phyloP scores from a whole-genome alignment of 2,329 filamentous ascomycete genomes.

The Diaporthe sp. region DNA sequence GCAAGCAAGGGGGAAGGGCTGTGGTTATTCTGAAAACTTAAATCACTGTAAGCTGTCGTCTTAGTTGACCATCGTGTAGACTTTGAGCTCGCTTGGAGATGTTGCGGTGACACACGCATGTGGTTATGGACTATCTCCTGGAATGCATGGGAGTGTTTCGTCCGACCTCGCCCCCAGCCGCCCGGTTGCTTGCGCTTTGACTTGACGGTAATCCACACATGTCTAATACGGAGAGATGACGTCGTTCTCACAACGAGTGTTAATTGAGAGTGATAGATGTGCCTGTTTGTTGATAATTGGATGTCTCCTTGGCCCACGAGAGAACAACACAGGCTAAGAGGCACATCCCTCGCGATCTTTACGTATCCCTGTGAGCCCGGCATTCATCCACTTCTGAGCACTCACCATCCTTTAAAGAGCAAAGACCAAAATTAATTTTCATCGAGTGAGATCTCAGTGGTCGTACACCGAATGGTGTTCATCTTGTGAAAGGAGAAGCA shows the following conservation, averaged over 20 bases:
- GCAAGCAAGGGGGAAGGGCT: neutral
- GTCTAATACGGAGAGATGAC: neutral
- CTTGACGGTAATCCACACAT: neutral
- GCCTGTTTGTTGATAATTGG: neutral
- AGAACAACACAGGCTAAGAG: neutral
- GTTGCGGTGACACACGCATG: neutral
- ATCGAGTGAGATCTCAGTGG: neutral
- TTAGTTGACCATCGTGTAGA: neutral
- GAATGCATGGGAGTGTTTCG: slow-evolving; percentile 31
- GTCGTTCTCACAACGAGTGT: neutral
- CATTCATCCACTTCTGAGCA: neutral
- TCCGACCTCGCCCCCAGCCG: neutral
- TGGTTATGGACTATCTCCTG: neutral
- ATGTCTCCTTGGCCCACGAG: accelerated
- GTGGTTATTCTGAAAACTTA: too few species aligned
- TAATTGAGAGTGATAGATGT: neutral
- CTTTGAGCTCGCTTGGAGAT: neutral
- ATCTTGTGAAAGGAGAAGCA: neutral
- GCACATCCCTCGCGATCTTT: too few species aligned
- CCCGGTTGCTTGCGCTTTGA: slow-evolving; percentile 17
- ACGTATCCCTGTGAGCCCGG: neutral
- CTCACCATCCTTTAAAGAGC: neutral
- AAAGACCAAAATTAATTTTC: neutral
- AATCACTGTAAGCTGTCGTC: neutral
- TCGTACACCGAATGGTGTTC: neutral